A percentile compares a stretch with the other conserved stretches of the same genome.
These are phyloP conservation scores for Diaporthe citrichinensis DNA, from an alignment of 2,329 filamentous ascomycete genomes.

Conservation along the genomic window DNA sequence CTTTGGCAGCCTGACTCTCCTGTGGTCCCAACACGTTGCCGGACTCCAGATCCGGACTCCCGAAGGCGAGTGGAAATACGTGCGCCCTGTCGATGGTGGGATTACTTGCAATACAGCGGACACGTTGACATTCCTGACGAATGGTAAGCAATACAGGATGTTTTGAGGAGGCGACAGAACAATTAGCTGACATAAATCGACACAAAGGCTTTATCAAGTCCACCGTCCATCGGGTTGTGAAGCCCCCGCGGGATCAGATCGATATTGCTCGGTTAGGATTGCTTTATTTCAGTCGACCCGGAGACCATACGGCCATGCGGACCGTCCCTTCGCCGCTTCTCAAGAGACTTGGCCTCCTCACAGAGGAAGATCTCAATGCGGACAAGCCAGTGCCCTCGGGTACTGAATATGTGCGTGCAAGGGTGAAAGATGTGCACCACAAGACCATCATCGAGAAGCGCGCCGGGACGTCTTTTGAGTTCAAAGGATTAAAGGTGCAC, in stretches of 20 bases:
- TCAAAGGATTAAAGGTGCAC: slow-evolving; percentile 44
- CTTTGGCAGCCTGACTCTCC: slow-evolving; percentile 7
- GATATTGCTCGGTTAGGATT: slow-evolving; percentile 5
- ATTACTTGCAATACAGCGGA: slow-evolving; percentile 21
- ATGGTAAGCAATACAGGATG: not conserved
- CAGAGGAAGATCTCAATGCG: not conserved
- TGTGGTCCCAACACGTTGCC: slow-evolving; percentile 4
- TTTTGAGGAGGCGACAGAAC: not conserved
- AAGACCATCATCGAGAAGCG: slow-evolving; percentile 59
- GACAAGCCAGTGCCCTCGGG: slow-evolving; percentile 52
- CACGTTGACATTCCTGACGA: slow-evolving; percentile 17
- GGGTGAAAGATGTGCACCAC: slow-evolving; percentile 61
- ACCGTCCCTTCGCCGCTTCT: slow-evolving; percentile 6
- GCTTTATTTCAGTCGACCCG: slow-evolving; percentile 6
- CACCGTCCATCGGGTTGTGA: slow-evolving; percentile 16
- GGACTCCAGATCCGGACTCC: slow-evolving; percentile 7
- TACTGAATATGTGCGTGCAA: slow-evolving; percentile 60
- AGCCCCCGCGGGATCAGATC: slow-evolving; percentile 2
- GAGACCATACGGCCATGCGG: not conserved
- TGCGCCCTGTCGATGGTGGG: not conserved
- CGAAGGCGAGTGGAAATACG: not conserved
- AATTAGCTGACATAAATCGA: not conserved
- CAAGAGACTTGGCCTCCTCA: not conserved
- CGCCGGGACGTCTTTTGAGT: slow-evolving; percentile 60
- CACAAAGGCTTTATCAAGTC: not conserved